A percentile compares a stretch with the other conserved stretches of the same genome.
These are phyloP conservation scores for Talaromyces proteolyticus DNA, from an alignment of 495 filamentous ascomycete species.

Conservation along the genomic window DNA sequence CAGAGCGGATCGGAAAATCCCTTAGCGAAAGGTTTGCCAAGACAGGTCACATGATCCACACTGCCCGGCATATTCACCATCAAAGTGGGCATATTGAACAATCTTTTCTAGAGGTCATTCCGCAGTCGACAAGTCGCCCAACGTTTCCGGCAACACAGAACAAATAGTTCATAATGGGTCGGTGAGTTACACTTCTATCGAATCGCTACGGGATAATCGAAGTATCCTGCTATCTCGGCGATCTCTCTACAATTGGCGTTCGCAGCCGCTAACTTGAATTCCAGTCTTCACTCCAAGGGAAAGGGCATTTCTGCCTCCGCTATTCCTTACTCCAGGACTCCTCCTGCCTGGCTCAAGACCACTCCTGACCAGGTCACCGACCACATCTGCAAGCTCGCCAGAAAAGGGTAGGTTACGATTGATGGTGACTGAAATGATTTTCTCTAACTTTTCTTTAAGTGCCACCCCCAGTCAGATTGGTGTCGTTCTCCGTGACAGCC, in stretches of 20 bases:
- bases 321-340: constrained; percentile 89
- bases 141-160: constrained; percentile 24
- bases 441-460: constrained; percentile 26
- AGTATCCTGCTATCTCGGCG: not conserved
- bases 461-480: constrained; percentile 97
- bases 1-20: not conserved
- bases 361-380: constrained; percentile 88
- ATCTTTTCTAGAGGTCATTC: not conserved
- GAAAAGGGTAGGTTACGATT: constrained; percentile 59
- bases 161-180: constrained; percentile 7
- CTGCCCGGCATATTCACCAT: not conserved
- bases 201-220: not conserved
- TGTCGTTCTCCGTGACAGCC: constrained; percentile 94
- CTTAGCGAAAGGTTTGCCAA: constrained; percentile 4
- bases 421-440: not conserved
- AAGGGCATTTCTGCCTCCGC: constrained; percentile 96
- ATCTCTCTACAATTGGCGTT: not conserved
- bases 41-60: constrained; percentile 6
- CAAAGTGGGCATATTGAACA: not conserved
- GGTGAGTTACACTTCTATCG: not conserved
- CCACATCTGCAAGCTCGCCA: constrained; percentile 98
- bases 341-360: constrained; percentile 90
- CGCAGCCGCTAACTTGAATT: constrained; percentile 24
- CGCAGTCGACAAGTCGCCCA: constrained; percentile 7
- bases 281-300: constrained; percentile 96